Evolutionary conservation across 768 basidiomycete species (phyloP).

Genomic region (Suillus lakei): DNA sequence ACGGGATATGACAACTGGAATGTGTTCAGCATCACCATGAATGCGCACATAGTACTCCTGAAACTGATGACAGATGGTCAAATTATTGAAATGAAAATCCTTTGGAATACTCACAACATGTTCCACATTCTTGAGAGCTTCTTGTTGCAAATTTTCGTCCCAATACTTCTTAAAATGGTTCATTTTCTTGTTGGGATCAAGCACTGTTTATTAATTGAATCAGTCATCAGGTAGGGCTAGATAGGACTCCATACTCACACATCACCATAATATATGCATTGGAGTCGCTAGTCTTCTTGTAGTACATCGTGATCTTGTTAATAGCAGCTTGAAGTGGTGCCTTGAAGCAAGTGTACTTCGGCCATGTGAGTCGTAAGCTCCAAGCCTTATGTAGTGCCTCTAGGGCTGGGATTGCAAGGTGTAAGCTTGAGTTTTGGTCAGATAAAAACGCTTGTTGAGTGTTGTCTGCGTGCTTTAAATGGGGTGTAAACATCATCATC

Average conservation of each 20-base stretch:
- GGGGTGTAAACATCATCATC: not conserved
- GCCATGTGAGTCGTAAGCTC: slow-evolving; percentile 6
- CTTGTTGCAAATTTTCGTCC: slow-evolving; percentile 18
- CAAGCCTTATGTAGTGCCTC: slow-evolving; percentile 34
- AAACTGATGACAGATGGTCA: slow-evolving; percentile 12
- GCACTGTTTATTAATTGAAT: slow-evolving; percentile 21
- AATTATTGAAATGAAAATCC: not conserved
- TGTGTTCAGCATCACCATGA: not conserved
- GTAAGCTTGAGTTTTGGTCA: slow-evolving; percentile 26
- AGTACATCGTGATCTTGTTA: slow-evolving; percentile 39
- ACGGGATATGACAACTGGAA: too few species aligned
- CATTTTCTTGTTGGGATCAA: slow-evolving; percentile 29
- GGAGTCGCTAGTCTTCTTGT: slow-evolving; percentile 36
- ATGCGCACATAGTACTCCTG: slow-evolving; percentile 8
- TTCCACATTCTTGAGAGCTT: slow-evolving; percentile 18
- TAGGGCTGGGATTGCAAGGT: slow-evolving; percentile 34
- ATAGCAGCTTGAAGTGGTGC: slow-evolving; percentile 31
- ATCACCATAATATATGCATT: slow-evolving; percentile 39
- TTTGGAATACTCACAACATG: slow-evolving; percentile 18
- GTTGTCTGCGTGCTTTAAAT: slow-evolving; percentile 30
- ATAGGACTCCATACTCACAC: slow-evolving; percentile 21
- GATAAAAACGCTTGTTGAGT: slow-evolving; percentile 38
- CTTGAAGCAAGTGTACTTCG: slow-evolving; percentile 25
- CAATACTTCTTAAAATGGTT: slow-evolving; percentile 33
- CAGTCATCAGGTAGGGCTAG: too few species aligned